Conservation (phyloP, 768 basidiomycete genomes). For the Boletus subparvulus region DNA sequence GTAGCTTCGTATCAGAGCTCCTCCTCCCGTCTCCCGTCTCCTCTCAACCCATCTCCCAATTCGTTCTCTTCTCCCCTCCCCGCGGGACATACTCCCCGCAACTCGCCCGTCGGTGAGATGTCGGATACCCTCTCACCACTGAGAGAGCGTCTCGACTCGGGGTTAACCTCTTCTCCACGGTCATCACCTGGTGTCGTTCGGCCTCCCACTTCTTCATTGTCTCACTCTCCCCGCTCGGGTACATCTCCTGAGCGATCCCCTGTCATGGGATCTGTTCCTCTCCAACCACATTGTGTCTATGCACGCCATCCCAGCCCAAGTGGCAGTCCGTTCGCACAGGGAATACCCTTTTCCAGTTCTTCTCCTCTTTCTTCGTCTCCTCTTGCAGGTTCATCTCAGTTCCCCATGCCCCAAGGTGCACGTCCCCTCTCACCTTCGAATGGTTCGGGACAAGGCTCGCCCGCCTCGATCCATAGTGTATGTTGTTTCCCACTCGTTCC, state of each 20-base stretch:
- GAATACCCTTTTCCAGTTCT: conserved; percentile 11
- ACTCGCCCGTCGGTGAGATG: conserved; percentile 13
- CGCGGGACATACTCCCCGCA: neutral
- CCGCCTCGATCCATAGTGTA: conserved; percentile 12
- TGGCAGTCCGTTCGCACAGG: conserved; percentile 10
- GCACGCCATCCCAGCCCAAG: conserved; percentile 9
- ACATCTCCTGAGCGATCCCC: conserved; percentile 16
- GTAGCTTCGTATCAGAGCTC: conserved; percentile 7
- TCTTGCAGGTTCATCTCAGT: conserved; percentile 1
- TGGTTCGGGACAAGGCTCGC: conserved; percentile 9
- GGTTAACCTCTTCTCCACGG: neutral
- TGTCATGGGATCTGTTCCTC: neutral
- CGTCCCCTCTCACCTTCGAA: conserved; percentile 7
- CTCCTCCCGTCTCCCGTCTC: conserved; percentile 24
- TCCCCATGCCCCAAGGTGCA: neutral
- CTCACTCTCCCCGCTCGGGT: conserved; percentile 9
- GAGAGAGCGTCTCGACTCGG: conserved; percentile 13
- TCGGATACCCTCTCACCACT: conserved; percentile 19
- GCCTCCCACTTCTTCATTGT: conserved; percentile 11
- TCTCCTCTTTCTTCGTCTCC: conserved; percentile 14
- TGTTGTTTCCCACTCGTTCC: neutral
- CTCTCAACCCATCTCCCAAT: conserved; percentile 21
- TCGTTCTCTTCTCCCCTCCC: conserved; percentile 1
- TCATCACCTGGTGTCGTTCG: neutral
- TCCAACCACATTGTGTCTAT: conserved; percentile 6